Evolutionary conservation across 192 early-diverging fungal genomes (phyloP).

Genomic region (Linnemannia elongata): DNA sequence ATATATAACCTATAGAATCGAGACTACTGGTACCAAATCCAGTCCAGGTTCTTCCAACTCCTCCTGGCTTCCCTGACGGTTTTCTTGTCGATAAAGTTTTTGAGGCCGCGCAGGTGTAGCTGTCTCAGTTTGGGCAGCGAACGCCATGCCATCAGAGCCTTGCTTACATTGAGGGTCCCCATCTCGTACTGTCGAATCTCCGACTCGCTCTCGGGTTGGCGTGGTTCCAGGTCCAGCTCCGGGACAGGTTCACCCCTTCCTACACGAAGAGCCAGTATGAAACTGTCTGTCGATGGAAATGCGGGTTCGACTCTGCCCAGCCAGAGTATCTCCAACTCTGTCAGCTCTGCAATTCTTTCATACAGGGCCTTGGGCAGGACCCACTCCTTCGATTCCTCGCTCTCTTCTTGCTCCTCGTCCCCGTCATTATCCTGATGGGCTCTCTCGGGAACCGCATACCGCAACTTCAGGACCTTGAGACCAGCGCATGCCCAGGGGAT

Average conservation of each 20-base stretch:
- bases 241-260: background rate
- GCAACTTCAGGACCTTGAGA: background rate
- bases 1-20: no score
- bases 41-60: background rate
- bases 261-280: background rate
- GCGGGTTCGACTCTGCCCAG: background rate
- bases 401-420: background rate
- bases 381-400: background rate
- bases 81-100: background rate
- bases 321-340: background rate
- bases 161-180: background rate
- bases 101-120: conserved; percentile 4
- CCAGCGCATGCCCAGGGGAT: background rate
- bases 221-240: background rate
- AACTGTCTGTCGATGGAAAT: background rate
- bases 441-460: background rate
- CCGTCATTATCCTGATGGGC: background rate
- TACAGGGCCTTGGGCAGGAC: background rate
- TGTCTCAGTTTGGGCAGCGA: background rate
- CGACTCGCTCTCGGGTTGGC: background rate
- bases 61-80: background rate
- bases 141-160: background rate
- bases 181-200: background rate
- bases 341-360: conserved; percentile 2
- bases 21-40: background rate